These are phyloP conservation scores for Solidago caesia DNA, from an alignment of 129 eudicot genomes.

Conservation along the genomic window DNA sequence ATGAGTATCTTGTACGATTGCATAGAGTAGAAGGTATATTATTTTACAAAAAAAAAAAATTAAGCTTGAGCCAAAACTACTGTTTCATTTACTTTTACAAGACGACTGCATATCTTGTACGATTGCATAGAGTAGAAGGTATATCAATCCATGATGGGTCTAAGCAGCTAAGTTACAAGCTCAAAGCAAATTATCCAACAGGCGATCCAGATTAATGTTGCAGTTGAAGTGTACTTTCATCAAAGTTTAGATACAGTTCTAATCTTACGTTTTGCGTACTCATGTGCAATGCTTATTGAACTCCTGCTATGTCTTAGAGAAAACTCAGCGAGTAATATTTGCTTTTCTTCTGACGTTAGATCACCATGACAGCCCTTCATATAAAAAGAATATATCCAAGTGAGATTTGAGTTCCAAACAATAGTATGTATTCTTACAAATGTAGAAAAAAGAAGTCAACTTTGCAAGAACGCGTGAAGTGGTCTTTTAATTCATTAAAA, in stretches of 20 bases:
- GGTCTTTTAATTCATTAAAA: background rate
- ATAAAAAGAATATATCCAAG: background rate
- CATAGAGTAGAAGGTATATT: background rate
- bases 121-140: too few relatives aligned
- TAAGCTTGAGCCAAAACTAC: too few relatives aligned
- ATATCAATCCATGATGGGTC: background rate
- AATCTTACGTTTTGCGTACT: slow-evolving; percentile 67
- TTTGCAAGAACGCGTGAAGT: background rate
- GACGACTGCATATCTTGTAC: too few relatives aligned
- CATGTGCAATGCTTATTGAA: slow-evolving; percentile 63
- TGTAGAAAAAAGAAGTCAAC: background rate
- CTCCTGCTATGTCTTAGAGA: slow-evolving; percentile 72
- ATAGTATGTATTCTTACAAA: background rate
- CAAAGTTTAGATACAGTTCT: slow-evolving; percentile 21
- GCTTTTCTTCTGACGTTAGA: slow-evolving; percentile 62
- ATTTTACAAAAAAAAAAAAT: too few relatives aligned
- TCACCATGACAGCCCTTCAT: slow-evolving; percentile 85
- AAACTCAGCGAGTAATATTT: slow-evolving; percentile 89
- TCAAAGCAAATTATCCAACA: background rate
- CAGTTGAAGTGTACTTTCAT: background rate
- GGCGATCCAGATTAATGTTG: background rate
- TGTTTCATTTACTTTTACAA: too few relatives aligned
- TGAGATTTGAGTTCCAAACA: slow-evolving; percentile 10
- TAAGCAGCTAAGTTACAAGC: slow-evolving; percentile 5
- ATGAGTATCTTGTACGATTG: too few relatives aligned